phyloP scores from a whole-genome alignment of 148 eudicot species.

The Diospyros kaki region DNA sequence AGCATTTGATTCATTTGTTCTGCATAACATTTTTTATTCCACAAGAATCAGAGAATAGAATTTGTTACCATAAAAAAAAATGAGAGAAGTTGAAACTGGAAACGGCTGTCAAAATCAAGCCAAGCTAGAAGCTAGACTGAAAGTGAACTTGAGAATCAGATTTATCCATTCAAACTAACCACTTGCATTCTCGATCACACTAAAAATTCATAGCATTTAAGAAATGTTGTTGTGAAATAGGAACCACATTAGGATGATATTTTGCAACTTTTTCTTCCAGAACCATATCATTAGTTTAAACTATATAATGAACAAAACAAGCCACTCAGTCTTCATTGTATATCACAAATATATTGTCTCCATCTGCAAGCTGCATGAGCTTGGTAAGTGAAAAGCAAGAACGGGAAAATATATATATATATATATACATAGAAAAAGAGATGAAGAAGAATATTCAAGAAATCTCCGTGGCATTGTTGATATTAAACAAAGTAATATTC shows the following conservation, averaged over 20 bases:
- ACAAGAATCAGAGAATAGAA: not conserved
- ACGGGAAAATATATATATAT: no score
- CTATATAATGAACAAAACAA: not conserved
- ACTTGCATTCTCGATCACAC: not conserved
- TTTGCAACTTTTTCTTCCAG: not conserved
- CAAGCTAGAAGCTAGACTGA: not conserved
- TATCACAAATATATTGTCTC: no score
- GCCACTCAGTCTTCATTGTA: not conserved
- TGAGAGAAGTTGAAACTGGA: not conserved
- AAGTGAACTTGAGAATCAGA: not conserved
- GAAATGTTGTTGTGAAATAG: not conserved
- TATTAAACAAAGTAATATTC: no score
- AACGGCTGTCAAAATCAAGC: not conserved
- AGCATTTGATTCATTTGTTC: slow-evolving; percentile 39
- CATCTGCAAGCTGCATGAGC: no score
- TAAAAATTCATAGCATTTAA: not conserved
- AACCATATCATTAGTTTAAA: not conserved
- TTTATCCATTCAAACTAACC: not conserved
- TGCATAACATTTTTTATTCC: slow-evolving; percentile 25
- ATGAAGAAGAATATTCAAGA: no score
- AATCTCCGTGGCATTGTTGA: no score
- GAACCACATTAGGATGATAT: not conserved
- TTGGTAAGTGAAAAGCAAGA: no score
- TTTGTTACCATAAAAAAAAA: not conserved
- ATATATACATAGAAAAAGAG: no score